These are phyloP conservation scores for Scedosporium minutisporum DNA, from an alignment of 2,329 filamentous ascomycete genomes.

Conservation along the genomic window DNA sequence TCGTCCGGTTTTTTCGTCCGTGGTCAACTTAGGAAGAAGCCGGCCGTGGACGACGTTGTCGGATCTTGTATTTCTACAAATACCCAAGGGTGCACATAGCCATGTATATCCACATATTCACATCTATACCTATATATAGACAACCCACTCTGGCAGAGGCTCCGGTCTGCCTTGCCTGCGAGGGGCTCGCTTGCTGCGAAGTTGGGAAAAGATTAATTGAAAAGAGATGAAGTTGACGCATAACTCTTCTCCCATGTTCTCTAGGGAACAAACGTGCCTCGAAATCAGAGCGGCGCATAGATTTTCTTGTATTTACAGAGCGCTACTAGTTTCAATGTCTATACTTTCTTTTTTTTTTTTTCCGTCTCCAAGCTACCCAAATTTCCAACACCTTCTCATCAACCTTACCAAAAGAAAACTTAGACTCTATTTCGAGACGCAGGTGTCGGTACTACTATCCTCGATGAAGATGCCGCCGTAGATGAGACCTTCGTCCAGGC, in stretches of 20 bases:
- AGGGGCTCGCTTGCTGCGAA: not conserved
- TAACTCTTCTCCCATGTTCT: not conserved
- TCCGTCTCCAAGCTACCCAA: no score
- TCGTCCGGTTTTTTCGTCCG: not conserved
- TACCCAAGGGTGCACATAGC: not conserved
- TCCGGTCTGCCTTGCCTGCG: not conserved
- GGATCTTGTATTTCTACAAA: not conserved
- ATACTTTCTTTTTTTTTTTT: not conserved
- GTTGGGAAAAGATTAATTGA: not conserved
- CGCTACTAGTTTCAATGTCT: not conserved
- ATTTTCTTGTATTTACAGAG: not conserved
- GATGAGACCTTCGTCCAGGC: constrained; percentile 37
- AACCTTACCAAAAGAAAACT: not conserved
- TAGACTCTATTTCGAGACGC: constrained; percentile 25
- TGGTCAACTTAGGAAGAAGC: not conserved
- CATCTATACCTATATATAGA: not conserved
- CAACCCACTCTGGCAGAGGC: not conserved
- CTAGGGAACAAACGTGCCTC: no score
- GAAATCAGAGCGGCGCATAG: no score
- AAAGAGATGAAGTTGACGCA: not conserved
- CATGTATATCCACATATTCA: not conserved
- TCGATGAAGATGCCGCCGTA: constrained; percentile 43
- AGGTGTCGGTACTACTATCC: constrained; percentile 29
- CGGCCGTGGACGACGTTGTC: not conserved
- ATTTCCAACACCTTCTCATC: no score